Conservation (phyloP, 139 green algal genomes). For the Coelastrella sp. region DNA sequence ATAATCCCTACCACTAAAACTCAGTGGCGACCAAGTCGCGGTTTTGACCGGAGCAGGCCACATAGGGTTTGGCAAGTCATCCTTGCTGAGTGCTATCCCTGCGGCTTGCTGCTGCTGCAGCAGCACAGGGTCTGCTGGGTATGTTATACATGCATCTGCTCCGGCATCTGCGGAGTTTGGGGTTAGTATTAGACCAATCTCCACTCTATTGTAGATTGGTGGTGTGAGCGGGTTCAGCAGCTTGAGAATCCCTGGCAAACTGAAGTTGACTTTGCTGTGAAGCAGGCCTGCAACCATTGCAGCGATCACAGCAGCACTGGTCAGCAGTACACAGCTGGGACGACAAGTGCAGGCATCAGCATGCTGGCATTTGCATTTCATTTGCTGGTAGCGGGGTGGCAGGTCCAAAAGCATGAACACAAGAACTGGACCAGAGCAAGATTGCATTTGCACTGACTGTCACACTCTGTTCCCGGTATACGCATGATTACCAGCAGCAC, state of each 20-base stretch:
- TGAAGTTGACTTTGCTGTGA: slow-evolving; percentile 23
- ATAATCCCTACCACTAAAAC: slow-evolving; percentile 54
- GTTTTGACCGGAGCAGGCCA: slow-evolving; percentile 35
- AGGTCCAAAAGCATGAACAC: no score
- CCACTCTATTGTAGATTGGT: slow-evolving; percentile 53
- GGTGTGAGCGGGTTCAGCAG: not conserved
- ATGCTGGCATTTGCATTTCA: no score
- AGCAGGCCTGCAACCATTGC: slow-evolving; percentile 16
- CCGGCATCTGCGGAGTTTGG: slow-evolving; percentile 55
- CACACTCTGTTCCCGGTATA: no score
- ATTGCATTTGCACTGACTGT: no score
- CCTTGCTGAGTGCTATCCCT: slow-evolving; percentile 27
- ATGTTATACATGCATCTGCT: slow-evolving; percentile 51
- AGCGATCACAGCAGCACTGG: not conserved
- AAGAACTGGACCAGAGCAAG: no score
- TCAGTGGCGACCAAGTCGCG: slow-evolving; percentile 50
- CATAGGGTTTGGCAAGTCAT: not conserved
- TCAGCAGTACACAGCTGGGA: not conserved
- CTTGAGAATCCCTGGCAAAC: not conserved
- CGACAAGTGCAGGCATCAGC: no score
- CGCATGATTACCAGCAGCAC: no score
- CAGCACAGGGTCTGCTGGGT: slow-evolving; percentile 35
- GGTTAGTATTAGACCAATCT: slow-evolving; percentile 48
- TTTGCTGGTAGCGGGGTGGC: no score
- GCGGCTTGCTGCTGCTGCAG: not conserved